phyloP scores from a whole-genome alignment of 495 filamentous ascomycete genomes.

The Xylaria scruposa region DNA sequence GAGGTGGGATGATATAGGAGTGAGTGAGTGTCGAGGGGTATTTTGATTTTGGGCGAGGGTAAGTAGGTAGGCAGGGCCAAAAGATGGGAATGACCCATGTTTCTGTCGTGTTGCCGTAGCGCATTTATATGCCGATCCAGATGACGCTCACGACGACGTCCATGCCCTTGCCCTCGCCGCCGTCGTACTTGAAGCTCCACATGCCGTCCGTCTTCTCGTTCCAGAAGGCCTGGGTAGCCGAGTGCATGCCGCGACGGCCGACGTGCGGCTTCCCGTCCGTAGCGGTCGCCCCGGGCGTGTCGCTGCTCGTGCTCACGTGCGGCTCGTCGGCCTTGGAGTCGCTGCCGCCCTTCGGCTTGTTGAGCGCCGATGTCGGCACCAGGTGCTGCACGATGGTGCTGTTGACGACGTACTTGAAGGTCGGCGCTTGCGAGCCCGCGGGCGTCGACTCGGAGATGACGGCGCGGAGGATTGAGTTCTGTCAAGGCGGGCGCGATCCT shows the following conservation, averaged over 20 bases:
- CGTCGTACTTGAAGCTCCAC: conserved; percentile 97
- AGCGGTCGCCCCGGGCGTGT: conserved; percentile 39
- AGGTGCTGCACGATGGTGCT: conserved; percentile 97
- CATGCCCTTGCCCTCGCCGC: conserved; percentile 79
- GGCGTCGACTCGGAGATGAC: conserved; percentile 84
- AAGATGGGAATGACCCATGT: background rate
- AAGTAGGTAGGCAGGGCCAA: background rate
- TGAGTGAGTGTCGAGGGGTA: background rate
- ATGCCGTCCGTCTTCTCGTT: conserved; percentile 96
- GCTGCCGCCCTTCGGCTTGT: conserved; percentile 55
- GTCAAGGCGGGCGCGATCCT: conserved; percentile 19
- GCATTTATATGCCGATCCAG: conserved; percentile 72
- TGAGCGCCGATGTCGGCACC: conserved; percentile 59
- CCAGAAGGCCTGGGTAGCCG: conserved; percentile 93
- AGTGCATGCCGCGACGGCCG: conserved; percentile 94
- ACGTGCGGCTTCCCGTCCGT: conserved; percentile 65
- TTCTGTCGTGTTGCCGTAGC: background rate
- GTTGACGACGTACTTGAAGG: conserved; percentile 93
- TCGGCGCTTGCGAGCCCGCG: conserved; percentile 49
- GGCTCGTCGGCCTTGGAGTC: conserved; percentile 44
- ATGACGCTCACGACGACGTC: conserved; percentile 92
- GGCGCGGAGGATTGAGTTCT: conserved; percentile 86
- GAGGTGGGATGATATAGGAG: background rate
- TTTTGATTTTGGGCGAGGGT: background rate
- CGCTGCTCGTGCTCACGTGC: conserved; percentile 48